Conservation (phyloP, 176 grass and related monocot species). For the Otatea glauca region DNA sequence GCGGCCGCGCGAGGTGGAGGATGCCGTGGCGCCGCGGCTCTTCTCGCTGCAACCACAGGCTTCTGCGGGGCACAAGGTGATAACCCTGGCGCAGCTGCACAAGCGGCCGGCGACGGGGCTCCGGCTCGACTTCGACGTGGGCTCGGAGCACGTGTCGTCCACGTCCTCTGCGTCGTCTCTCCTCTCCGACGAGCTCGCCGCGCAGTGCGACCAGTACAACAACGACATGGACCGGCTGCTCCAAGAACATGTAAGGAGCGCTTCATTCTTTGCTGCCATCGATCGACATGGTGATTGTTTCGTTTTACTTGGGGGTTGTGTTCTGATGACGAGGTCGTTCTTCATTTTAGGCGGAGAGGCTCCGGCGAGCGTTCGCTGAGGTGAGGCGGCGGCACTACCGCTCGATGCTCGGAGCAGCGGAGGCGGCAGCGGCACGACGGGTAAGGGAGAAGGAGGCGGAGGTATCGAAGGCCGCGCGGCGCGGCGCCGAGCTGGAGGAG, state of each 20-base stretch:
- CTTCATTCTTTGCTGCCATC: background rate
- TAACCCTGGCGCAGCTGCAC: slow-evolving; percentile 50
- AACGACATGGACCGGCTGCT: slow-evolving; percentile 69
- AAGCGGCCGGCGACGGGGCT: slow-evolving; percentile 53
- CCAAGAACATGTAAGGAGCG: slow-evolving; percentile 63
- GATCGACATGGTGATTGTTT: background rate
- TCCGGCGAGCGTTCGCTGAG: slow-evolving; percentile 53
- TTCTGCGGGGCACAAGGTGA: slow-evolving; percentile 28
- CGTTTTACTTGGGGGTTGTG: background rate
- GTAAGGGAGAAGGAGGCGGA: slow-evolving; percentile 70
- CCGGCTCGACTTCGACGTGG: slow-evolving; percentile 58
- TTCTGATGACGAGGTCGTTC: background rate
- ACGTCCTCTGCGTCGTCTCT: slow-evolving; percentile 50
- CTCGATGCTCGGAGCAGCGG: slow-evolving; percentile 46
- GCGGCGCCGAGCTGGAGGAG: slow-evolving; percentile 65
- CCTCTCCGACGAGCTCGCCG: slow-evolving; percentile 54
- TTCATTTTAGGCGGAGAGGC: slow-evolving; percentile 54
- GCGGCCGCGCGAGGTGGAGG: slow-evolving; percentile 48
- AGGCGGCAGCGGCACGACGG: slow-evolving; percentile 44
- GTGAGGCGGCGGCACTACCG: slow-evolving; percentile 54
- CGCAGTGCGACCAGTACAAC: slow-evolving; percentile 54
- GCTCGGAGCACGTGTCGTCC: slow-evolving; percentile 41
- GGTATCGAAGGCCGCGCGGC: slow-evolving; percentile 45
- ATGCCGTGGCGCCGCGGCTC: slow-evolving; percentile 25
- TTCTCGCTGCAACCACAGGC: slow-evolving; percentile 46